A percentile compares a stretch with the other conserved stretches of the same genome.
These are phyloP conservation scores for Albophoma yamanashiensis DNA, from an alignment of 2,329 filamentous ascomycete species.

Conservation along the genomic window DNA sequence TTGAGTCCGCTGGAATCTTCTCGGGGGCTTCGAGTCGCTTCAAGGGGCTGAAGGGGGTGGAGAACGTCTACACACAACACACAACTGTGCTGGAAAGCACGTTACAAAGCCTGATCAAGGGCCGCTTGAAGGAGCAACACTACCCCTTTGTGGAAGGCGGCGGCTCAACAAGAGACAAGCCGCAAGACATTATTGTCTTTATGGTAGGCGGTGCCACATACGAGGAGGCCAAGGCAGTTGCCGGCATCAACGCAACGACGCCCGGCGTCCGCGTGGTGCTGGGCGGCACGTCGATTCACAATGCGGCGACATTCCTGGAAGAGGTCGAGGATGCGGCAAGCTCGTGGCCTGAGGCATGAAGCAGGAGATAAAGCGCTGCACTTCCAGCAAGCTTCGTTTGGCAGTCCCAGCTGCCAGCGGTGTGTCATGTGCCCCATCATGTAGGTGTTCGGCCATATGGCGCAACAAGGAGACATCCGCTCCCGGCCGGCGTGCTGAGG, in stretches of 20 bases:
- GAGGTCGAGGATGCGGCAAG: constrained; percentile 84
- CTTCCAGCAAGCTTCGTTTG: neutral
- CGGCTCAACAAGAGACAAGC: constrained; percentile 82
- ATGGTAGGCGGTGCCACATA: constrained; percentile 91
- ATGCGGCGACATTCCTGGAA: constrained; percentile 77
- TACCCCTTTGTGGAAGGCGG: constrained; percentile 92
- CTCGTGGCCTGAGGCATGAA: constrained; percentile 64
- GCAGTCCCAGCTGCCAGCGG: neutral
- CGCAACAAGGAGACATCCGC: neutral
- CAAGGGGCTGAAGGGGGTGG: constrained; percentile 91
- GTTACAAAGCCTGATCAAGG: constrained; percentile 87
- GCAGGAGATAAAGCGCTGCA: constrained; percentile 9
- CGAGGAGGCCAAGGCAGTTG: constrained; percentile 92
- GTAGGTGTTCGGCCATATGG: neutral
- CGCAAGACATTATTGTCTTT: constrained; percentile 92
- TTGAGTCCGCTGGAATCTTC: constrained; percentile 86
- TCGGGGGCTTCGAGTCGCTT: constrained; percentile 78
- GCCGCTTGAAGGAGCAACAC: constrained; percentile 71
- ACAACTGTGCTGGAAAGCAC: constrained; percentile 80
- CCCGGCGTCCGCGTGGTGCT: constrained; percentile 84
- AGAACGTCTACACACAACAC: constrained; percentile 98
- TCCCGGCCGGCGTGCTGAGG: neutral
- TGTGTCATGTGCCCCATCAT: neutral
- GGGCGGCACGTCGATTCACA: constrained; percentile 80
- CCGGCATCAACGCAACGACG: constrained; percentile 84